These are phyloP conservation scores for Trypanosoma mega DNA, from an alignment of 208 protist species.

Conservation along the genomic window DNA sequence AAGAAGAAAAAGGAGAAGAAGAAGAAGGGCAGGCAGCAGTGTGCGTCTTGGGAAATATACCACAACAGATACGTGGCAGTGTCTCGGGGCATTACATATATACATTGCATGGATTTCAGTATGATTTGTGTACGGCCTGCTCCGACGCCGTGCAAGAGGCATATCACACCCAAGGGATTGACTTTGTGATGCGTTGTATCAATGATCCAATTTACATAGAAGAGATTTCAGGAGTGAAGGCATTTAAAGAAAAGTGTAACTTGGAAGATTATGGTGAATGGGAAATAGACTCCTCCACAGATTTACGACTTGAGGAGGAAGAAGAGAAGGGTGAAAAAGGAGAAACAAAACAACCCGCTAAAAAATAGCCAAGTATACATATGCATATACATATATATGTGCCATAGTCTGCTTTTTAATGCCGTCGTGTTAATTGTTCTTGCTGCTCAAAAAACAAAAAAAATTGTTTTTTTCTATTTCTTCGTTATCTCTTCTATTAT, in stretches of 20 bases:
- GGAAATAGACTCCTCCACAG: constrained; percentile 13
- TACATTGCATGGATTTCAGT: constrained; percentile 71
- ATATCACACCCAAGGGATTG: constrained; percentile 69
- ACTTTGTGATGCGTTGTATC: constrained; percentile 92
- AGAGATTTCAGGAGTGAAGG: constrained; percentile 67
- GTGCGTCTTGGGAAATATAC: constrained; percentile 70
- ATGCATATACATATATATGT: neutral
- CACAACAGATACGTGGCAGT: constrained; percentile 90
- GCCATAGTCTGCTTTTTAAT: constrained; percentile 4
- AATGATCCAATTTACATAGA: constrained; percentile 86
- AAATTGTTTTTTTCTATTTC: too few species aligned
- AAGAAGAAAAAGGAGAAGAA: neutral
- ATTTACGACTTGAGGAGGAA: constrained; percentile 3
- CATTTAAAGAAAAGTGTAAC: constrained; percentile 56
- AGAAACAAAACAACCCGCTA: too few species aligned
- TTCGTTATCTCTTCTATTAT: too few species aligned
- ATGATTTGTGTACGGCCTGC: constrained; percentile 94
- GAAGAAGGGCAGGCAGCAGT: neutral
- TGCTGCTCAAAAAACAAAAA: too few species aligned
- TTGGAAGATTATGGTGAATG: constrained; percentile 16
- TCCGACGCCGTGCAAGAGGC: constrained; percentile 65
- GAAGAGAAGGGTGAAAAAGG: neutral
- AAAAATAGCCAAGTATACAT: too few species aligned
- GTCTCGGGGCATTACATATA: constrained; percentile 72
- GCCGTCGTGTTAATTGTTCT: too few species aligned